Evolutionary conservation across 164 flowering plant genomes (phyloP), one percentile per base, ranked within the genome.

Genomic region (Magnolia officinalis): DNA sequence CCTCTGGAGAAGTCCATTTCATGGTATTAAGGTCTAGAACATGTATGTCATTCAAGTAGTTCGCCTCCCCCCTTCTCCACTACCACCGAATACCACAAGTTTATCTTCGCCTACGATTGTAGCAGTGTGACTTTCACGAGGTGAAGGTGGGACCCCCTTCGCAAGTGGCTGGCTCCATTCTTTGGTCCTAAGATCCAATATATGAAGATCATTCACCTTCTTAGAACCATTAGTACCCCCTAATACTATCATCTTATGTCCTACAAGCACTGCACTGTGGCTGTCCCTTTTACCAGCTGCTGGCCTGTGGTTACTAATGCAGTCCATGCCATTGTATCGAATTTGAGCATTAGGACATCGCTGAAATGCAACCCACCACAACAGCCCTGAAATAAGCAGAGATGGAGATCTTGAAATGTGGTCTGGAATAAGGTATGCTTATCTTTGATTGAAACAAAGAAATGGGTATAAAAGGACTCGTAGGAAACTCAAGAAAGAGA

Each of bases 71-170:
- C 98, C 98, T 86, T 93, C 96, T 49, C 98, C 98, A 73, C 98
- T 95, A 2, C 98, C 98, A n/a, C 98, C 98, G 75, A 95, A 95
- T 58, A 95, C 82, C 72, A 95, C 88, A 29, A 95, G 59, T 67
- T 82, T 88, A 14, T 89, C 90, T 16, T 86, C 88, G 4, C 88
- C 89, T 73, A 95, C 77, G n/a, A 91, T 85, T 0, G 94, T 89
- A 24, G 93, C 88, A 1, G 94, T 86, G 83, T 95, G 98, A 74
- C 98, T 95, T 79, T 95, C 98, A 2, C 98, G 91, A n/a, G 98
- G 89, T 0, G 89, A 87, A 18, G 98, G 98, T 11, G 92, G 87
- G 45, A 49, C n/a, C 19, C n/a, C 98, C 98, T 75, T 73, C 72
- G 75, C 90, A 91, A 51, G 70, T 81, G 94, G 95, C 50, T 69